phyloP scores from a whole-genome alignment of 176 grass and related monocot species.

The Aegilops speltoides region DNA sequence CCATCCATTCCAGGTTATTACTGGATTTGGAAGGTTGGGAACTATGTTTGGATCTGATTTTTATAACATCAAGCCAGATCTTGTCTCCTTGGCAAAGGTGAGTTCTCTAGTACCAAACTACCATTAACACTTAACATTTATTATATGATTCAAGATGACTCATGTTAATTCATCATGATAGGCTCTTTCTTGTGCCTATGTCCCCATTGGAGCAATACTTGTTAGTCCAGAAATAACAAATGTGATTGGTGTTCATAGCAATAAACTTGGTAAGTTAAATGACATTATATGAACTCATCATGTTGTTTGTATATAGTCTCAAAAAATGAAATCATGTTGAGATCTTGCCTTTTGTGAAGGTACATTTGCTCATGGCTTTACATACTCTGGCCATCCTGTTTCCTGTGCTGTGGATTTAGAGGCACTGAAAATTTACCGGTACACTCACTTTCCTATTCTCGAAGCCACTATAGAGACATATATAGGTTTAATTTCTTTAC shows the following conservation, averaged over 20 bases:
- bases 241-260: conserved; percentile 90
- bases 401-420: conserved; percentile 85
- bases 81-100: conserved; percentile 89
- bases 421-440: conserved; percentile 84
- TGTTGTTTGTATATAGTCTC: too few species aligned
- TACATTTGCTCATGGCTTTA: conserved; percentile 96
- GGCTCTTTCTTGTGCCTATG: conserved; percentile 94
- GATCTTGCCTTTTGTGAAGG: conserved; percentile 1
- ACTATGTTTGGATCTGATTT: conserved; percentile 94
- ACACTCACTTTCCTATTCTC: background rate
- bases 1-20: conserved; percentile 50
- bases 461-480: too few species aligned
- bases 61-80: conserved; percentile 81
- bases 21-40: conserved; percentile 94
- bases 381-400: conserved; percentile 87
- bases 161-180: conserved; percentile 32
- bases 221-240: conserved; percentile 91
- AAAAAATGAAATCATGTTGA: too few species aligned
- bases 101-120: background rate
- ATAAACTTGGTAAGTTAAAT: conserved; percentile 68
- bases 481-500: too few species aligned
- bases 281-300: background rate
- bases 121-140: background rate
- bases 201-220: conserved; percentile 82
- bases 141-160: background rate